Percentiles rank a stretch among this genome's conserved stretches.
Evolutionary conservation across 2,329 filamentous ascomycete species (phyloP).

Genomic region (Colletotrichum echinochloae): DNA sequence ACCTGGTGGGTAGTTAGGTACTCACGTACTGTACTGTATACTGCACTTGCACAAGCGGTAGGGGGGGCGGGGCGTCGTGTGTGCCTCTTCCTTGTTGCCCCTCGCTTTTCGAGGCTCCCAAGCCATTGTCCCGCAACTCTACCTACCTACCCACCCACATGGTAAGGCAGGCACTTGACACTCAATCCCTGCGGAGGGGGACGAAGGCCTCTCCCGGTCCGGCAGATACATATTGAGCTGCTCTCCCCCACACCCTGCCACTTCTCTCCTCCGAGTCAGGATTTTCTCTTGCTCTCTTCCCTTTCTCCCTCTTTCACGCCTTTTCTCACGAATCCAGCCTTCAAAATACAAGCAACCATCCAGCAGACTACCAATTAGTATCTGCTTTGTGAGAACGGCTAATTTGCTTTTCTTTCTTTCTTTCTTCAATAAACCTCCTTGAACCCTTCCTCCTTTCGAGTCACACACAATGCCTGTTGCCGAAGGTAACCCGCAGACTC

Average conservation of each 20-base stretch:
- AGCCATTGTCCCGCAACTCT: conserved; percentile 10
- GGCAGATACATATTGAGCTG: conserved; percentile 40
- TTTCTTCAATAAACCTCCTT: too few species aligned
- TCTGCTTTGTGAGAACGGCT: conserved; percentile 14
- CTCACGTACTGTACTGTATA: too few species aligned
- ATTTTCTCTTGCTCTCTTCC: conserved; percentile 30
- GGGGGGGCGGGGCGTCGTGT: conserved; percentile 13
- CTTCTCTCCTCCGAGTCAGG: conserved; percentile 24
- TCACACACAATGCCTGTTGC: conserved; percentile 77
- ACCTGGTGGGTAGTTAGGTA: not conserved
- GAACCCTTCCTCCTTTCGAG: conserved; percentile 4
- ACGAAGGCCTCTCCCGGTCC: conserved; percentile 40
- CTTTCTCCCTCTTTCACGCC: conserved; percentile 9
- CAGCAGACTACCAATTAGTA: not conserved
- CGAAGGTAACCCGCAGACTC: conserved; percentile 79
- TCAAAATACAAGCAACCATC: not conserved
- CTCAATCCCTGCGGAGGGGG: conserved; percentile 12
- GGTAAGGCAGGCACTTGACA: conserved; percentile 10
- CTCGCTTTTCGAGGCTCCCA: not conserved
- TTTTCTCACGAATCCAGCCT: conserved; percentile 27
- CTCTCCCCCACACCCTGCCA: conserved; percentile 37
- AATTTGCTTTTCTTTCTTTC: conserved; percentile 14
- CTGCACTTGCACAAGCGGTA: too few species aligned
- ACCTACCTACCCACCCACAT: too few species aligned
- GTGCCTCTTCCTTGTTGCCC: conserved; percentile 16